Evolutionary conservation across 495 filamentous ascomycete species (phyloP), one percentile per base, ranked within the genome.

Genomic region (Penicillium canescens): DNA sequence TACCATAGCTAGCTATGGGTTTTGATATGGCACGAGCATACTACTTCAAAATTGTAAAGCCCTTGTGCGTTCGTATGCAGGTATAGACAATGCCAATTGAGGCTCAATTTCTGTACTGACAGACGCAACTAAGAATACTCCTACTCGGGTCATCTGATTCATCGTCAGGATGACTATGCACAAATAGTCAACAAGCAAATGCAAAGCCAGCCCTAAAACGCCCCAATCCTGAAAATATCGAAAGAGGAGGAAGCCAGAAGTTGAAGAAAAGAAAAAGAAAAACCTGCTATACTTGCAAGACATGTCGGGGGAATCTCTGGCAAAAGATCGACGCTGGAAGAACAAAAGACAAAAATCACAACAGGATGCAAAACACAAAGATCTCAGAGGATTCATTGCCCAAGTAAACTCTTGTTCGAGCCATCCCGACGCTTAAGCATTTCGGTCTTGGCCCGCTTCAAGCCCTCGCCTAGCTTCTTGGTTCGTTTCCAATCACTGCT

Each of bases 401-500:
- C 60, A 42, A 55, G 52, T 45, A 60, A 37, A 21, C 53, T 52
- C 44, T 66, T 65, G 42, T 58, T 58, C 14, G 65, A 69, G 46
- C 59, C 67, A n/a, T 75, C 73, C 42, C 72, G 70, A 28, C 68
- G 67, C 62, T 67, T 74, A 26, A 74, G 46, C 59, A 77, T 63
- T 26, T 77, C 75, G 37, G 63, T 72, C 60, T 77, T 78, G 23
- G 73, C 71, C 45, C 75, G 74, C 50, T 69, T 73, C 48, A 77
- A 60, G 33, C 74, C 70, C 47, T 77, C 75, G 47, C 75, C 68
- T 14, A 79, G 20, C 61, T 76, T 78, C 62, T 70, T 74, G 9
- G 74, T 64, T 50, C 65, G 71, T 33, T 65, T 66, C 78, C 85
- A 87, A 34, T 78, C 75, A 34, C 72, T 60, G 54, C 71, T 62